Evolutionary conservation across 108 stramenopile species (phyloP), one percentile per base, ranked within the genome.

Genomic region (Cyclotella sp.): DNA sequence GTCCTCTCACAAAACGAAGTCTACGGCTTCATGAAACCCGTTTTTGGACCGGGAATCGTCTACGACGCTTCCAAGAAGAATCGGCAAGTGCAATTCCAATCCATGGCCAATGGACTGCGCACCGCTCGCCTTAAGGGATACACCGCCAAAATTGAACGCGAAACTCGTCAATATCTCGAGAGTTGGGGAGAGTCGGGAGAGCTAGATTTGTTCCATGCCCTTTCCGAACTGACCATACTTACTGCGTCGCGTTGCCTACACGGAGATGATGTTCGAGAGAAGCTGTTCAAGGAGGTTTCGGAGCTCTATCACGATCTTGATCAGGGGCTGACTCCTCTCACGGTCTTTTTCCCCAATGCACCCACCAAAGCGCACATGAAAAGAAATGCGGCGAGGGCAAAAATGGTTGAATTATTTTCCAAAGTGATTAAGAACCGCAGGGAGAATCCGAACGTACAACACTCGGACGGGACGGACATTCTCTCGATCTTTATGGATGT

Each of bases 1-100:
- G 86, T 87, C 16, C 77, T 99, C 79, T 89, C 88, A 62, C 99
- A 99, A 84, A 85, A 95, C 62, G 97, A 97, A 76, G 94, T 93
- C 40, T 99, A 99, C 83, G 90, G 89, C 30, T 99, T 99, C 86
- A 99, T 98, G 96, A 95, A 88, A 72, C 95, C 98, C 29, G 97
- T 99, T 70, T 99, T 99, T 82, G 99, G 99, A 28, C 81, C 87
- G 6, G 93, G 87, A 58, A 88, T 97, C 58, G 98, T 99, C 62
- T 99, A 99, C 88, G 97, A 98, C 79, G 96, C 97, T 7, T 82
- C 95, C 72, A 95, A 91, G 30, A 94, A 91, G 84, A 97, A 95
- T 68, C 93, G 98, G 43, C 95, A 96, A 73, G 86, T 92, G 58
- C 99, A 99, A 79, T 98, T 99, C 80, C 95, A 96, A 76, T 86